Evolutionary conservation across 2,329 filamentous ascomycete species (phyloP), one percentile per base, ranked within the genome.

Genomic region (Conoideocrella luteorostrata): DNA sequence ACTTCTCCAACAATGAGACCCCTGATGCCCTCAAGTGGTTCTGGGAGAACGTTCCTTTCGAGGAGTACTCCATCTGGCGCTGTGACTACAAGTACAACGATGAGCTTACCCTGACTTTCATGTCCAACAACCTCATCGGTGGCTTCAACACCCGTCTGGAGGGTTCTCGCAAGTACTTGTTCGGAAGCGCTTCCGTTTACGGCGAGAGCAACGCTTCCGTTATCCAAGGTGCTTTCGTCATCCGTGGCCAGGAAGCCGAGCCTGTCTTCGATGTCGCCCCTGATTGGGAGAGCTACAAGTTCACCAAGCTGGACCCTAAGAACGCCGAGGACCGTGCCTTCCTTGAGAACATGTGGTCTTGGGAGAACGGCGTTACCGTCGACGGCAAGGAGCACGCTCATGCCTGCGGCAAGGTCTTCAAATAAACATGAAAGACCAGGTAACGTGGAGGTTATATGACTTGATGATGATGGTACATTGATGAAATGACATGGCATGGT

Each of bases 31-130:
- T 97, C 61, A 90, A 91, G 68, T 97, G 86, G 86, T 97, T 98
- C 84, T 98, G 91, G 91, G 83, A 96, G 75, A 88, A 94, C 70
- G 80, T 82, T 71, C 91, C 93, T 64, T 84, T 93, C 58, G 84
- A 89, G 54, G 93, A 98, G 72, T 98, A 93, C 81, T 95, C 89
- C 45, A 72, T 98, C 68, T 98, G 89, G 88, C 82, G 81, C 68
- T 74, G 90, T 58, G 84, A 90, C 72, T 98, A 95, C 84, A 96
- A 95, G 84, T 98, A 98, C 80, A 95, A 96, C 72, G 83, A 95
- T 50, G 93, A 98, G 82, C 80, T 98, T 56, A 96, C 88, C 64
- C 75, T 93, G 70, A 86, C 86, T 63, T 98, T 98, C 86, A 98
- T 98, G 93, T 91, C 88, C 58, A 88, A 86, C 79, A 98, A 98